A percentile compares a stretch with the other conserved stretches of the same genome.
phyloP scores from a whole-genome alignment of 1,284 basidiomycete genomes.

The Rhodotorula sp. region DNA sequence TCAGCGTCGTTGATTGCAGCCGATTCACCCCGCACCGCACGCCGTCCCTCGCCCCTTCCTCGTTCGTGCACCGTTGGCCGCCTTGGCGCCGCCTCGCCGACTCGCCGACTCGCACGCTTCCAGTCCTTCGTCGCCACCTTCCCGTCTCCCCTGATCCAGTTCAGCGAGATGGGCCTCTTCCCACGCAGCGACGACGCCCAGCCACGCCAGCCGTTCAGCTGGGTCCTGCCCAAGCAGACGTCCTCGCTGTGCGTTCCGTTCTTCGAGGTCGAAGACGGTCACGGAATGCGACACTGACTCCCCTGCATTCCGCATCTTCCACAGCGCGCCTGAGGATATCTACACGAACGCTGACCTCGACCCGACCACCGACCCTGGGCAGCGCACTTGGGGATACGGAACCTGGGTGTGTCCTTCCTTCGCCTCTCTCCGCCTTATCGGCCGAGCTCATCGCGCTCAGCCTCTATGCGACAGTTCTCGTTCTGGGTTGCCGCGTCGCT shows the following conservation, averaged over 20 bases:
- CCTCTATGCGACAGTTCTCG: not conserved
- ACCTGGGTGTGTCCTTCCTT: constrained; percentile 18
- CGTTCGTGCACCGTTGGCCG: not conserved
- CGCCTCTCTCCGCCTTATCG: not conserved
- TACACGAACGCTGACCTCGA: constrained; percentile 30
- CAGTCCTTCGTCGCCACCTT: not conserved
- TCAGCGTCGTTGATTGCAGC: no score
- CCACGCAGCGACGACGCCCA: not conserved
- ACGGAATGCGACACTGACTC: not conserved
- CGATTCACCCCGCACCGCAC: not conserved
- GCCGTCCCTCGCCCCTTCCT: not conserved
- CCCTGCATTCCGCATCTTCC: not conserved
- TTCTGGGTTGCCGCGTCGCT: constrained; percentile 30
- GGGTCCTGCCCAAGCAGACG: constrained; percentile 16
- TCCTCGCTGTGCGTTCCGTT: constrained; percentile 18
- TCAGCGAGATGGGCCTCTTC: constrained; percentile 15
- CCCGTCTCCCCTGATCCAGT: not conserved
- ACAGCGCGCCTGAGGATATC: constrained; percentile 22
- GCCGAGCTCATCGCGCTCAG: not conserved
- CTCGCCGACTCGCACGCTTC: not conserved
- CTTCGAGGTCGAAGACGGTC: no score
- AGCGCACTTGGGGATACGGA: constrained; percentile 22
- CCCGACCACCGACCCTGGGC: constrained; percentile 17
- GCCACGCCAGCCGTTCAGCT: not conserved
- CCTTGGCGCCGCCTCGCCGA: not conserved